Evolutionary conservation across 2,329 filamentous ascomycete genomes (phyloP).

Genomic region (Lojkania enalia): DNA sequence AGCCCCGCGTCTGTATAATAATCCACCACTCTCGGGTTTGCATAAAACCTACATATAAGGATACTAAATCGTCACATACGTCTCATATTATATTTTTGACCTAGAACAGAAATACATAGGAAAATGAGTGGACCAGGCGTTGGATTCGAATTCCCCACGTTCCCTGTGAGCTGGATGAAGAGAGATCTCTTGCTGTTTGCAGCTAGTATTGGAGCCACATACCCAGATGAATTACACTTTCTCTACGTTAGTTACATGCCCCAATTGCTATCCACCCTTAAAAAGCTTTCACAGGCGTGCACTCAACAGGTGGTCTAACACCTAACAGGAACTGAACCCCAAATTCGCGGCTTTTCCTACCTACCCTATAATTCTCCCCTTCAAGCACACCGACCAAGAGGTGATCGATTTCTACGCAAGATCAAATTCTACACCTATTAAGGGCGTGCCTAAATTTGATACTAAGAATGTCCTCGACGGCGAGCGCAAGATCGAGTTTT

Average conservation of each 20-base stretch:
- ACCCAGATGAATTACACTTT: constrained; percentile 84
- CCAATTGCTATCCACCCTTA: not conserved
- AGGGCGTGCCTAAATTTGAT: constrained; percentile 77
- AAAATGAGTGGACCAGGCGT: constrained; percentile 54
- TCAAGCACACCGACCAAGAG: constrained; percentile 76
- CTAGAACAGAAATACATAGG: not conserved
- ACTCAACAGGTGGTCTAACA: not conserved
- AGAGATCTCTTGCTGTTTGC: constrained; percentile 89
- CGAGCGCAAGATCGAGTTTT: constrained; percentile 76
- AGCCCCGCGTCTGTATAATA: constrained; percentile 29
- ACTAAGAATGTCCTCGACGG: constrained; percentile 76
- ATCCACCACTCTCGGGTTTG: constrained; percentile 1
- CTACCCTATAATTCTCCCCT: constrained; percentile 80
- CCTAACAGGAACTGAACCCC: constrained; percentile 76
- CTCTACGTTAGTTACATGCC: constrained; percentile 69
- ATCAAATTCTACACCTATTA: constrained; percentile 68
- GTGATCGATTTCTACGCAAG: constrained; percentile 83
- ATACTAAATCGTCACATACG: constrained; percentile 2
- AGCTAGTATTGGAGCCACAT: constrained; percentile 79
- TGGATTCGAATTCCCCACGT: constrained; percentile 78
- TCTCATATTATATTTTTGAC: not conserved
- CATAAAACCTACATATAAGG: not conserved
- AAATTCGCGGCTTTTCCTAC: constrained; percentile 88
- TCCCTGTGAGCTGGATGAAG: constrained; percentile 82
- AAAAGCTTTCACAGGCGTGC: not conserved